Conservation (phyloP, 768 basidiomycete genomes). For the Mycena metata region DNA sequence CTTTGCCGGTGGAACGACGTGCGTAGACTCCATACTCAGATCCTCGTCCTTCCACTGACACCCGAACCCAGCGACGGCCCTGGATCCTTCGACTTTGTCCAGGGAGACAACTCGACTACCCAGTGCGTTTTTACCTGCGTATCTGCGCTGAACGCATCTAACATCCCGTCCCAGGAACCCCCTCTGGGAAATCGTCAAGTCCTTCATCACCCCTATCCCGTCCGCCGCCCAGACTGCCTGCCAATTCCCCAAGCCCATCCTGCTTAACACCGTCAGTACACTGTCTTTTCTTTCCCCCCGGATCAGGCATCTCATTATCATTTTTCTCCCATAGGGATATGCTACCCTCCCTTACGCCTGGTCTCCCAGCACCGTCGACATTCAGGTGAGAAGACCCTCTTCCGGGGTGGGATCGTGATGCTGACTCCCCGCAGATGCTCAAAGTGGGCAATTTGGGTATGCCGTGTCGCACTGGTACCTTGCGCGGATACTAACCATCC, state of each 20-base stretch:
- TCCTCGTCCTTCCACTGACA: constrained; percentile 11
- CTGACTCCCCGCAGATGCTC: constrained; percentile 58
- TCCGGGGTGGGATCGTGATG: neutral
- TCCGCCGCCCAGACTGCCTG: constrained; percentile 72
- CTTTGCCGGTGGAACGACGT: constrained; percentile 89
- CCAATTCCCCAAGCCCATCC: constrained; percentile 83
- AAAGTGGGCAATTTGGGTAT: constrained; percentile 78
- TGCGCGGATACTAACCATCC: neutral
- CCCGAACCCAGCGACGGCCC: constrained; percentile 73
- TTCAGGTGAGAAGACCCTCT: constrained; percentile 56
- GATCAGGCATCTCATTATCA: neutral
- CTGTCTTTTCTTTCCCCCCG: too few relatives aligned
- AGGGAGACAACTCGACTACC: constrained; percentile 74
- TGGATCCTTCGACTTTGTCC: constrained; percentile 82
- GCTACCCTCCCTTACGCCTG: constrained; percentile 79
- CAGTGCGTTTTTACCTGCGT: constrained; percentile 57
- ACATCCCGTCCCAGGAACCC: constrained; percentile 64
- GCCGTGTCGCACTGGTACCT: constrained; percentile 34
- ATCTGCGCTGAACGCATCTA: neutral
- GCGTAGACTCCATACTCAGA: constrained; percentile 40
- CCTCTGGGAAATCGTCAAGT: constrained; percentile 84
- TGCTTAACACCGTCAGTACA: constrained; percentile 77
- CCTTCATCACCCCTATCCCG: constrained; percentile 69
- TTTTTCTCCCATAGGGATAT: constrained; percentile 62
- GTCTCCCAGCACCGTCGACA: constrained; percentile 79